Conservation (phyloP, 768 basidiomycete species). For the Suillus americanus region DNA sequence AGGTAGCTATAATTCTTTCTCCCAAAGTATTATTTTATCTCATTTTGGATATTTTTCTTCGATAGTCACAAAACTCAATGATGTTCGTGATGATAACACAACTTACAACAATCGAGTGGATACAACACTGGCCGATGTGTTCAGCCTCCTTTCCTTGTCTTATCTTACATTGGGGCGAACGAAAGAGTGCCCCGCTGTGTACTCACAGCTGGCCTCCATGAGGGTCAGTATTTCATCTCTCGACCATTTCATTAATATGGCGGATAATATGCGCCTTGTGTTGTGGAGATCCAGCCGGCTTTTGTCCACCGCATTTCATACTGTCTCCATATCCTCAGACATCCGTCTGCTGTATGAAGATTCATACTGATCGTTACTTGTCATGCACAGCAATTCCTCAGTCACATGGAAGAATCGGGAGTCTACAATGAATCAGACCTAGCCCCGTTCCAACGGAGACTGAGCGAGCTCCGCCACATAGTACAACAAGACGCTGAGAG, state of each 20-base stretch:
- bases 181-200: slow-evolving; percentile 90
- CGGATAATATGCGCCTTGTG: not conserved
- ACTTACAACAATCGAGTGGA: slow-evolving; percentile 88
- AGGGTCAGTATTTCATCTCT: slow-evolving; percentile 59
- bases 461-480: slow-evolving; percentile 81
- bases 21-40: too few relatives aligned
- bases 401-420: slow-evolving; percentile 94
- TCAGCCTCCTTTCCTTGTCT: slow-evolving; percentile 92
- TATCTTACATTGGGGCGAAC: slow-evolving; percentile 98
- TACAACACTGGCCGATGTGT: slow-evolving; percentile 94
- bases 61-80: slow-evolving; percentile 87
- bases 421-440: slow-evolving; percentile 93
- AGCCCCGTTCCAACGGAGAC: slow-evolving; percentile 78
- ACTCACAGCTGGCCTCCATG: slow-evolving; percentile 96
- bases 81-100: slow-evolving; percentile 77
- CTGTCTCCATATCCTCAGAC: slow-evolving; percentile 12
- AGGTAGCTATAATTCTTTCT: slow-evolving; percentile 47
- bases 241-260: not conserved
- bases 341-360: not conserved
- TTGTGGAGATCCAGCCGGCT: not conserved
- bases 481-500: slow-evolving; percentile 80
- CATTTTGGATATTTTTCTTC: slow-evolving; percentile 10
- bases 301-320: slow-evolving; percentile 16
- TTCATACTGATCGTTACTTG: slow-evolving; percentile 20
- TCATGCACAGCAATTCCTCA: slow-evolving; percentile 77